Percentiles rank a stretch among this genome's conserved stretches.
Evolutionary conservation across 306 rosid species (phyloP).

Genomic region (Cicer pinnatifidum): DNA sequence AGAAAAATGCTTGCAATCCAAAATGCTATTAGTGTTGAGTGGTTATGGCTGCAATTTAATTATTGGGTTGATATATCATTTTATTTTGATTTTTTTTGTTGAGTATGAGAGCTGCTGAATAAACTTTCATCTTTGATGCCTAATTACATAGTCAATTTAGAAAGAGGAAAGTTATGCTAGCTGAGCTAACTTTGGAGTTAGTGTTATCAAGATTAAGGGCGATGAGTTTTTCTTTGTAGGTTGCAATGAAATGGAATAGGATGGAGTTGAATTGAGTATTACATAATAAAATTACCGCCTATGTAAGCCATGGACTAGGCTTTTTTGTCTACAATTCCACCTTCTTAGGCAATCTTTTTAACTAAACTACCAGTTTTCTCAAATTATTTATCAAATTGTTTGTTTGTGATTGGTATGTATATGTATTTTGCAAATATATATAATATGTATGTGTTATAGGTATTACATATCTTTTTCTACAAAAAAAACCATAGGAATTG

Average conservation of each 20-base stretch:
- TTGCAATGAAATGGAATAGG: not conserved
- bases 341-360: not conserved
- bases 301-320: not conserved
- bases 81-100: not conserved
- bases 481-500: not conserved
- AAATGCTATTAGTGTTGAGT: not conserved
- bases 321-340: not conserved
- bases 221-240: not conserved
- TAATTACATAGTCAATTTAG: not conserved
- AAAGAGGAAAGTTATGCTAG: not conserved
- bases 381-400: not conserved
- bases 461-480: not conserved
- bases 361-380: not conserved
- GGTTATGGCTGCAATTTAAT: slow-evolving; percentile 13
- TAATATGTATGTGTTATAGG: not conserved
- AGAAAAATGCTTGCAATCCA: slow-evolving; percentile 4
- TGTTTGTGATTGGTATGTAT: not conserved
- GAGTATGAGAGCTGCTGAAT: not conserved
- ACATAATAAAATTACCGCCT: not conserved
- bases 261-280: not conserved
- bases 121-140: not conserved
- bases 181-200: not conserved
- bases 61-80: not conserved
- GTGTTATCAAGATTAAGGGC: not conserved
- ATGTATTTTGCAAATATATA: too few species aligned